phyloP scores from a whole-genome alignment of 2,329 filamentous ascomycete species.

The Colletotrichum theobromicola region DNA sequence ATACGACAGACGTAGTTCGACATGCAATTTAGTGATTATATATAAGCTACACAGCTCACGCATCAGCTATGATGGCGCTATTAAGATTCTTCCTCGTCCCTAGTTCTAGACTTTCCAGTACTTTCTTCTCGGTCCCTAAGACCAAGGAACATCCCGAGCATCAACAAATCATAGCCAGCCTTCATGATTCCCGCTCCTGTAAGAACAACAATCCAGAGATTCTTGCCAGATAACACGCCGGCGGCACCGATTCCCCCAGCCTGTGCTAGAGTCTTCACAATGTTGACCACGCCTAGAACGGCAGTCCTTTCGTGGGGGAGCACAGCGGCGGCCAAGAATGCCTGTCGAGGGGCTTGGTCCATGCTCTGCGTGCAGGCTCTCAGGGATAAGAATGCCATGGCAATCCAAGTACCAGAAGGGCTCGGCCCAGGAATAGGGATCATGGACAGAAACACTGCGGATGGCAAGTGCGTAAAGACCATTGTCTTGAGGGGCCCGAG shows the following conservation, averaged over 20 bases:
- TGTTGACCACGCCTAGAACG: constrained; percentile 73
- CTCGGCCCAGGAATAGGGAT: constrained; percentile 57
- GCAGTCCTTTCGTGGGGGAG: constrained; percentile 71
- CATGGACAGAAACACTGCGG: constrained; percentile 67
- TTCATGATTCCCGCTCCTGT: constrained; percentile 68
- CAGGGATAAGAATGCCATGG: constrained; percentile 65
- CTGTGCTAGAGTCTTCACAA: constrained; percentile 69
- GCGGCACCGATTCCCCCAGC: constrained; percentile 68
- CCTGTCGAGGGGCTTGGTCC: constrained; percentile 73
- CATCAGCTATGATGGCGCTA: neutral
- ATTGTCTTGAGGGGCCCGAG: constrained; percentile 74
- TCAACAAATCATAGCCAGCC: constrained; percentile 62
- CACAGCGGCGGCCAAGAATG: constrained; percentile 71
- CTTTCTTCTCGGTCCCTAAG: constrained; percentile 31
- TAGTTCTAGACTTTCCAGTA: constrained; percentile 14
- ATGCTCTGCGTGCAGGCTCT: constrained; percentile 69
- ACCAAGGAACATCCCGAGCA: constrained; percentile 54
- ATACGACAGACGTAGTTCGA: neutral
- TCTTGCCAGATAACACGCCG: constrained; percentile 62
- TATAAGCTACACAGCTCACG: neutral
- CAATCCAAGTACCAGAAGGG: constrained; percentile 48
- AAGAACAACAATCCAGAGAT: constrained; percentile 67
- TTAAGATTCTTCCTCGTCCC: constrained; percentile 7
- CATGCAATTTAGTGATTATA: neutral
- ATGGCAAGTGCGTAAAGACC: constrained; percentile 77